These are phyloP conservation scores for Handroanthus guayacan DNA, from an alignment of 257 asterid species.

Conservation along the genomic window DNA sequence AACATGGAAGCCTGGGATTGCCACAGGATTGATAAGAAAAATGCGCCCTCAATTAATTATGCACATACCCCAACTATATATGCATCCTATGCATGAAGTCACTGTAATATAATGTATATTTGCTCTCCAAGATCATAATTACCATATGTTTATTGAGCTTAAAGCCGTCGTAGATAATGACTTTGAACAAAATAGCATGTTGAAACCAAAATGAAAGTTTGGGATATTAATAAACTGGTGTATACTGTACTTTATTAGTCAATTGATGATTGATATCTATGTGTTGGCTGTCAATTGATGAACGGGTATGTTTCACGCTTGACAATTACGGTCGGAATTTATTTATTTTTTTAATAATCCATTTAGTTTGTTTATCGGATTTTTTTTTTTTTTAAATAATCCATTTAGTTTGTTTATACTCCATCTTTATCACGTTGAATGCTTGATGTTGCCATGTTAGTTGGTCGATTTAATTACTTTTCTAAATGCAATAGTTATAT, in stretches of 20 bases:
- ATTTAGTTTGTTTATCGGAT: neutral
- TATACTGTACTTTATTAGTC: neutral
- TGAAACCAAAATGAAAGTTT: conserved; percentile 3
- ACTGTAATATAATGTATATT: neutral
- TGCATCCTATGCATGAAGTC: conserved; percentile 3
- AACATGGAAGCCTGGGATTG: conserved; percentile 52
- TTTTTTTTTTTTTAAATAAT: no score
- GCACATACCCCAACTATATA: conserved; percentile 11
- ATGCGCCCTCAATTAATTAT: conserved; percentile 43
- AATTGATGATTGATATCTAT: neutral
- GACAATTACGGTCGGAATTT: neutral
- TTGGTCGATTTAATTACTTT: neutral
- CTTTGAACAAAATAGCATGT: neutral
- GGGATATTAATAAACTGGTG: neutral
- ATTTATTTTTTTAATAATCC: neutral
- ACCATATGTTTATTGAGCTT: neutral
- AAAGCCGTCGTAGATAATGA: neutral
- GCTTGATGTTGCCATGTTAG: neutral
- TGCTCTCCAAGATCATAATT: neutral
- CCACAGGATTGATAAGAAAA: conserved; percentile 62
- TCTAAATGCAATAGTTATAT: neutral
- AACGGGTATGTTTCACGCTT: neutral
- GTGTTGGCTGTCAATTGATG: neutral
- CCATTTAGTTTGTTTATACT: neutral
- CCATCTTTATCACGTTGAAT: neutral